These are phyloP conservation scores for Rhodotorula mucilaginosa DNA, from an alignment of 1,284 basidiomycete genomes.

Conservation along the genomic window DNA sequence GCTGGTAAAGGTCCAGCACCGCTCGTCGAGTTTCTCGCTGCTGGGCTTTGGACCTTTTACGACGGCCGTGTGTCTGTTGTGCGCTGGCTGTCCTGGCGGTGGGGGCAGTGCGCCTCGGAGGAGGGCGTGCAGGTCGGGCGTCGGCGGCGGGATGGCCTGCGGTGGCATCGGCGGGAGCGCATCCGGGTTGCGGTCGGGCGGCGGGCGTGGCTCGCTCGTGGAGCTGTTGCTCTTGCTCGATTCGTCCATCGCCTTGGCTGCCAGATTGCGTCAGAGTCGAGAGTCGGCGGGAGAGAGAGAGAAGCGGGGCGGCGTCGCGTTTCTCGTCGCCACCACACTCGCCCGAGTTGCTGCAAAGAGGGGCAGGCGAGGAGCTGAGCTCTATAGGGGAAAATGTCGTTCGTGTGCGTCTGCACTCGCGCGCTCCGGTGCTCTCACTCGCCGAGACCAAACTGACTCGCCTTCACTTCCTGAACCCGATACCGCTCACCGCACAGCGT, in stretches of 20 bases:
- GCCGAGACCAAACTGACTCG: neutral
- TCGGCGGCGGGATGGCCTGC: neutral
- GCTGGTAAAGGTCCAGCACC: conserved; percentile 26
- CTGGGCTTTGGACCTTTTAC: neutral
- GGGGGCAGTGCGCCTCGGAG: neutral
- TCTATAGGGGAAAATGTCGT: neutral
- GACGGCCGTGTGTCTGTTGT: neutral
- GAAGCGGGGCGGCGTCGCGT: too few species aligned
- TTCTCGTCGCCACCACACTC: too few species aligned
- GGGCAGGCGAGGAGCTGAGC: too few species aligned
- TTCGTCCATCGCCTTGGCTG: neutral
- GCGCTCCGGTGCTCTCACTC: neutral
- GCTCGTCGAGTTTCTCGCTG: conserved; percentile 27
- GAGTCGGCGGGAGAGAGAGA: neutral
- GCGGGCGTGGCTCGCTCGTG: too few species aligned
- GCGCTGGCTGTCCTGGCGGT: neutral
- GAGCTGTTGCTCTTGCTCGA: neutral
- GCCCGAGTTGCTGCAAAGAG: too few species aligned
- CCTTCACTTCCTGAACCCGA: too few species aligned
- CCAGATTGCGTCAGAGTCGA: too few species aligned
- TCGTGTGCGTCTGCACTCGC: neutral
- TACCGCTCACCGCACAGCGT: conserved; percentile 11
- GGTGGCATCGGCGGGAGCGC: conserved; percentile 10
- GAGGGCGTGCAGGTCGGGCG: conserved; percentile 8
- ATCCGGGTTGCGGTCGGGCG: neutral